phyloP scores from a whole-genome alignment of 169 alveolate genomes.

The Cryptosporidium sp. region DNA sequence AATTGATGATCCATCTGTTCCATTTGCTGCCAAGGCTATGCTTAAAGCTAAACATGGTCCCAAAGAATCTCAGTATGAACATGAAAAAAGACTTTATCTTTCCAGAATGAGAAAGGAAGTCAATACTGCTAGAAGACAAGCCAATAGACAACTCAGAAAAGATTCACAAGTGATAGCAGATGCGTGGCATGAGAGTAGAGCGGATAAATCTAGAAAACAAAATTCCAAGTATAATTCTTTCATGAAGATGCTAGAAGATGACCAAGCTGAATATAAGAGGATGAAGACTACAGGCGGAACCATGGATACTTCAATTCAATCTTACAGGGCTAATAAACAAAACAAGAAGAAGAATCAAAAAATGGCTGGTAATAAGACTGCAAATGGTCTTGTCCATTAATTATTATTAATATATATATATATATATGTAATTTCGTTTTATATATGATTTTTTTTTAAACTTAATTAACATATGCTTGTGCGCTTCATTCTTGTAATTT shows the following conservation, averaged over 20 bases:
- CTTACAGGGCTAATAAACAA: slow-evolving; percentile 76
- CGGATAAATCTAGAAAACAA: slow-evolving; percentile 3
- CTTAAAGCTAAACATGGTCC: slow-evolving; percentile 15
- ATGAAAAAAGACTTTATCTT: slow-evolving; percentile 38
- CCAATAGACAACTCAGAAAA: slow-evolving; percentile 68
- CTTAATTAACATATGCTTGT: neutral
- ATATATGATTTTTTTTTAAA: neutral
- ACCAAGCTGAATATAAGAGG: slow-evolving; percentile 77
- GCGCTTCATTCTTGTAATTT: neutral
- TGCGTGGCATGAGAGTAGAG: slow-evolving; percentile 16
- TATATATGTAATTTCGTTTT: neutral
- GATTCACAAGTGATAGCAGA: slow-evolving; percentile 55
- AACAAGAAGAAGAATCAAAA: slow-evolving; percentile 66
- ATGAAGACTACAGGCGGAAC: slow-evolving; percentile 80
- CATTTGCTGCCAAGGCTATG: slow-evolving; percentile 67
- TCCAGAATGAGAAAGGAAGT: slow-evolving; percentile 57
- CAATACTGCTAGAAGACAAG: slow-evolving; percentile 69
- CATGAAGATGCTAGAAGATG: slow-evolving; percentile 76
- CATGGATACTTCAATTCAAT: slow-evolving; percentile 78
- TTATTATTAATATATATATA: neutral
- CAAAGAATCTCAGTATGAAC: slow-evolving; percentile 50
- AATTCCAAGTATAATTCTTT: slow-evolving; percentile 45
- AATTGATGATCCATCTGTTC: slow-evolving; percentile 71
- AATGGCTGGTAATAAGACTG: slow-evolving; percentile 77
- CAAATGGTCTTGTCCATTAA: slow-evolving; percentile 42